Conservation (phyloP, 805 yeast species). For the Middelhovenomyces tepae region DNA sequence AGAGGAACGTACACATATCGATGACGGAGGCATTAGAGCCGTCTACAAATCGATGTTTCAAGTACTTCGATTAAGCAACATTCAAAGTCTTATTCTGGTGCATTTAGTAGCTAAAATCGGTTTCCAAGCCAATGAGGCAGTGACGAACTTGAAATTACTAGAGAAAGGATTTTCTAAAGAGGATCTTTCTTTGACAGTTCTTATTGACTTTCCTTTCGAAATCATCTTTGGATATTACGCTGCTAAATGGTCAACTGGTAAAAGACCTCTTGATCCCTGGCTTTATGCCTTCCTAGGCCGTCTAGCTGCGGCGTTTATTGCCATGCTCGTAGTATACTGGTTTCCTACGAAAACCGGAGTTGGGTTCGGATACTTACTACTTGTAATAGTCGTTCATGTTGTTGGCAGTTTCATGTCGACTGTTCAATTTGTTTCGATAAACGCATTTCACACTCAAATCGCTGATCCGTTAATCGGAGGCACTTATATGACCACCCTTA, state of each 20-base stretch:
- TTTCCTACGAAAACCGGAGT: slow-evolving; percentile 52
- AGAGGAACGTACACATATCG: slow-evolving; percentile 52
- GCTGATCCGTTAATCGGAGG: slow-evolving; percentile 97
- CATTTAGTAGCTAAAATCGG: slow-evolving; percentile 81
- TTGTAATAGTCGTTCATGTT: slow-evolving; percentile 74
- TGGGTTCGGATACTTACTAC: slow-evolving; percentile 44
- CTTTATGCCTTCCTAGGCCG: slow-evolving; percentile 78
- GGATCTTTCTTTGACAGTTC: slow-evolving; percentile 83
- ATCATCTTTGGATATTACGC: slow-evolving; percentile 92
- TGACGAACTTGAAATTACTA: slow-evolving; percentile 80
- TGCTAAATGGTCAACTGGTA: slow-evolving; percentile 86
- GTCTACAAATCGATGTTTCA: slow-evolving; percentile 29
- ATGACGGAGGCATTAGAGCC: slow-evolving; percentile 25
- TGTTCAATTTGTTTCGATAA: slow-evolving; percentile 86
- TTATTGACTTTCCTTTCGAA: slow-evolving; percentile 94
- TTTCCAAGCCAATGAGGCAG: slow-evolving; percentile 93
- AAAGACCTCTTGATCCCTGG: slow-evolving; percentile 73
- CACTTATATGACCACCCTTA: slow-evolving; percentile 93
- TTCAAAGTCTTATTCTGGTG: slow-evolving; percentile 63
- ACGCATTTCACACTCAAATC: slow-evolving; percentile 90
- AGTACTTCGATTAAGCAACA: slow-evolving; percentile 46
- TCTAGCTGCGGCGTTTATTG: slow-evolving; percentile 61
- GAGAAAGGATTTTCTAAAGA: slow-evolving; percentile 92
- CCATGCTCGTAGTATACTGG: slow-evolving; percentile 59
- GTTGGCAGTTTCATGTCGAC: slow-evolving; percentile 89